phyloP scores from a whole-genome alignment of 2,329 filamentous ascomycete species.

The Aspergillus nomiae region DNA sequence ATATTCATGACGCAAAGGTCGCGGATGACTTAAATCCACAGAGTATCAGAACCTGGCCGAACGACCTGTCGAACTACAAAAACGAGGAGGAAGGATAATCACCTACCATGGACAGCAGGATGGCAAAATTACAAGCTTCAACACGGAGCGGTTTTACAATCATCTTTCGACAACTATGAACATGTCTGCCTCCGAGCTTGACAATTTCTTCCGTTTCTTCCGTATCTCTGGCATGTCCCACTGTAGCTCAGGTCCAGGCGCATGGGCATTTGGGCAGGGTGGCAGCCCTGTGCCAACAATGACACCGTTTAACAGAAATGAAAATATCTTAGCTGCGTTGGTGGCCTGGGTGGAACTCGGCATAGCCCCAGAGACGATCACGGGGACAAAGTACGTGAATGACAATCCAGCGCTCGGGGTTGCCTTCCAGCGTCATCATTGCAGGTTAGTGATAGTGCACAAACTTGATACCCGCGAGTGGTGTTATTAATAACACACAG shows the following conservation, averaged over 20 bases:
- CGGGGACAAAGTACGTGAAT: constrained; percentile 10
- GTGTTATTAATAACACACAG: not conserved
- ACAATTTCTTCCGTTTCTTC: constrained; percentile 13
- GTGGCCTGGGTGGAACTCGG: constrained; percentile 13
- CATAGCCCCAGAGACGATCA: constrained; percentile 3
- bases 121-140: constrained; percentile 15
- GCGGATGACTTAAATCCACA: constrained; percentile 31
- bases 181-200: not conserved
- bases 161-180: constrained; percentile 5
- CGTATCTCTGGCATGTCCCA: constrained; percentile 13
- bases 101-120: constrained; percentile 35
- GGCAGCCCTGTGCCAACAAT: not conserved
- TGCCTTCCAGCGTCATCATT: constrained; percentile 3
- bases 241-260: constrained; percentile 8
- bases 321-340: constrained; percentile 11
- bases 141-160: constrained; percentile 9
- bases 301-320: not conserved
- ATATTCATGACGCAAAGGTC: constrained; percentile 11
- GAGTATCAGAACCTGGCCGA: constrained; percentile 24
- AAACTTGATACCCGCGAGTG: too few relatives aligned
- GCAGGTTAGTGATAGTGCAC: constrained; percentile 2
- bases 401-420: constrained; percentile 6
- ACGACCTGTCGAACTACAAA: constrained; percentile 47
- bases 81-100: constrained; percentile 39
- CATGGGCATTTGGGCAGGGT: constrained; percentile 9